Evolutionary conservation across 1,284 basidiomycete species (phyloP).

Genomic region (Cutaneotrichosporon cutaneum): DNA sequence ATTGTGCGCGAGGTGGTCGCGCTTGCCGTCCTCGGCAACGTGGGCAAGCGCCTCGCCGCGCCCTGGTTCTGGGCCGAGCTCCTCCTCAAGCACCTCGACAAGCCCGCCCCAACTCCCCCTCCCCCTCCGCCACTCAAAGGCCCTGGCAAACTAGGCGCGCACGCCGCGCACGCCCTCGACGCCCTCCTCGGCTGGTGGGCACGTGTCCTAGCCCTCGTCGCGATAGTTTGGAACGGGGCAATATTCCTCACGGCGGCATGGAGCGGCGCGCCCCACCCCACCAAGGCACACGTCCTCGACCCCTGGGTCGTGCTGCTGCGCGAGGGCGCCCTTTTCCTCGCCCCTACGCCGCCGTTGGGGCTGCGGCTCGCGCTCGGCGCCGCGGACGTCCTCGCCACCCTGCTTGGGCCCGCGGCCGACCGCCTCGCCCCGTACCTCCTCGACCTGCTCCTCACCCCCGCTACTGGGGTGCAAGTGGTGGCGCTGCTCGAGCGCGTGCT

Average conservation of each 20-base stretch:
- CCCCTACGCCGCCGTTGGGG: constrained; percentile 20
- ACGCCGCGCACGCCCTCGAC: not conserved
- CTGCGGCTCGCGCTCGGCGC: constrained; percentile 23
- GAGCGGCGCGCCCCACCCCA: constrained; percentile 16
- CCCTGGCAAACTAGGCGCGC: not conserved
- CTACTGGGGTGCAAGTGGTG: constrained; percentile 25
- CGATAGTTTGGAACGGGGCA: constrained; percentile 16
- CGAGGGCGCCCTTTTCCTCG: not conserved
- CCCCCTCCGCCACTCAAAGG: not conserved
- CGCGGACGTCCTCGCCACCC: constrained; percentile 5
- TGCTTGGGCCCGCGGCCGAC: constrained; percentile 36
- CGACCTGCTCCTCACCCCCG: constrained; percentile 23
- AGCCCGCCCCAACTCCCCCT: not conserved
- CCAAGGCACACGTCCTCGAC: constrained; percentile 15
- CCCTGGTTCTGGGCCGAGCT: constrained; percentile 52
- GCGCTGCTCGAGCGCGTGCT: constrained; percentile 39
- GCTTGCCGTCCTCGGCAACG: constrained; percentile 46
- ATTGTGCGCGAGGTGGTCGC: constrained; percentile 54
- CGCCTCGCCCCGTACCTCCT: constrained; percentile 39
- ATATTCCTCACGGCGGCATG: constrained; percentile 10
- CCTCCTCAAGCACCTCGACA: constrained; percentile 11
- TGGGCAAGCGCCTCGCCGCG: constrained; percentile 45
- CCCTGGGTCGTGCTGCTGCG: constrained; percentile 26
- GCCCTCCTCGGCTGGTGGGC: constrained; percentile 4
- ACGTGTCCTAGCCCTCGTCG: not conserved